Percentiles rank a stretch among this genome's conserved stretches.
Conservation (phyloP, 148 eudicot genomes). For the Rhododendron griersonianum region DNA sequence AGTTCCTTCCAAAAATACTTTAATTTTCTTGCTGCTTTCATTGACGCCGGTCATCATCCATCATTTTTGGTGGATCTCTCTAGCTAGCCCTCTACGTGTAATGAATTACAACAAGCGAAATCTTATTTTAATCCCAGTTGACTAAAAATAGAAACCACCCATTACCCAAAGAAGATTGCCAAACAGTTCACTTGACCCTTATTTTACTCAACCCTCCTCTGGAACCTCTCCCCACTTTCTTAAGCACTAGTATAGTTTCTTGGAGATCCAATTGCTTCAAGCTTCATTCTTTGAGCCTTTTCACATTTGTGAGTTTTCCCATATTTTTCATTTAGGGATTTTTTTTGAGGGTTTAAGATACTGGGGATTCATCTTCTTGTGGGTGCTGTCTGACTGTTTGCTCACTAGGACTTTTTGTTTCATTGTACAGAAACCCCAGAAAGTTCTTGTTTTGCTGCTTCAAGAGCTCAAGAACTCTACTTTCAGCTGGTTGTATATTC, state of each 20-base stretch:
- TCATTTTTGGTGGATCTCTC: conserved; percentile 1
- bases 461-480: conserved; percentile 6
- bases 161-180: conserved; percentile 10
- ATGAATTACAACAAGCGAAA: conserved; percentile 6
- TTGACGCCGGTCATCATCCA: background rate
- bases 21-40: background rate
- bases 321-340: background rate
- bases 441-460: background rate
- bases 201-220: conserved; percentile 6
- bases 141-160: conserved; percentile 22
- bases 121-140: conserved; percentile 14
- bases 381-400: background rate
- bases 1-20: background rate
- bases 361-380: background rate
- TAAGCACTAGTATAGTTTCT: background rate
- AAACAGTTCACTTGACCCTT: background rate
- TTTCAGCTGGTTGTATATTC: conserved; percentile 8
- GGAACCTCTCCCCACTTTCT: background rate
- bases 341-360: background rate
- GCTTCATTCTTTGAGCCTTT: background rate
- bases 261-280: background rate
- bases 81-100: conserved; percentile 15
- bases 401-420: background rate
- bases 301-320: background rate
- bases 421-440: background rate